These are phyloP conservation scores for Cyclotella baltica DNA, from an alignment of 108 stramenopile genomes.

Conservation along the genomic window DNA sequence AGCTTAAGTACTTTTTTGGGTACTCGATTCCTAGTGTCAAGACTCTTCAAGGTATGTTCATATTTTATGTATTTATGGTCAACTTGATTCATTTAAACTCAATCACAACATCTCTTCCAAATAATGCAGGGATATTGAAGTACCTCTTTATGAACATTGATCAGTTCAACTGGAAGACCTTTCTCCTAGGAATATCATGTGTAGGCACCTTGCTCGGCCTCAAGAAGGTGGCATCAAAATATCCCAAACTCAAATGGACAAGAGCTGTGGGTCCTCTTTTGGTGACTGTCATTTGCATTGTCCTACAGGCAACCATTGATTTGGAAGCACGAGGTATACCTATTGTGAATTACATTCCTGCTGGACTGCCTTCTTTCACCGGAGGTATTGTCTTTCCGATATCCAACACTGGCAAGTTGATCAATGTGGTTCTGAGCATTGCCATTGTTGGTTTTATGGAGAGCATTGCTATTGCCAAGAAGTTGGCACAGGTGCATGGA, in stretches of 20 bases:
- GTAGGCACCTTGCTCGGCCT: constrained; percentile 42
- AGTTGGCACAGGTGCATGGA: constrained; percentile 65
- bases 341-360: constrained; percentile 70
- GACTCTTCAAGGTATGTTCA: constrained; percentile 31
- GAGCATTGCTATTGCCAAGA: constrained; percentile 84
- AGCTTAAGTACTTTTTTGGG: constrained; percentile 87
- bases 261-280: constrained; percentile 58
- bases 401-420: constrained; percentile 21
- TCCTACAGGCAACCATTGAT: constrained; percentile 38
- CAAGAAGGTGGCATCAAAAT: constrained; percentile 46
- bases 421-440: constrained; percentile 49
- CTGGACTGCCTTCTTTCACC: constrained; percentile 65
- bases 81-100: not conserved
- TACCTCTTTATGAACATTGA: constrained; percentile 54
- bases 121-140: constrained; percentile 32
- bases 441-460: constrained; percentile 83
- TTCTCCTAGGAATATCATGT: constrained; percentile 58
- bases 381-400: constrained; percentile 28
- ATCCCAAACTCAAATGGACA: constrained; percentile 52
- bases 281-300: constrained; percentile 58
- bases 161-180: constrained; percentile 68
- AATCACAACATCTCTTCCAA: not conserved
- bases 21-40: constrained; percentile 50
- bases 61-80: not conserved
- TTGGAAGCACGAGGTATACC: constrained; percentile 61